A percentile compares a stretch with the other conserved stretches of the same genome.
Evolutionary conservation across 192 early-diverging fungal species (phyloP).

Genomic region (Backusella tarrabulga): DNA sequence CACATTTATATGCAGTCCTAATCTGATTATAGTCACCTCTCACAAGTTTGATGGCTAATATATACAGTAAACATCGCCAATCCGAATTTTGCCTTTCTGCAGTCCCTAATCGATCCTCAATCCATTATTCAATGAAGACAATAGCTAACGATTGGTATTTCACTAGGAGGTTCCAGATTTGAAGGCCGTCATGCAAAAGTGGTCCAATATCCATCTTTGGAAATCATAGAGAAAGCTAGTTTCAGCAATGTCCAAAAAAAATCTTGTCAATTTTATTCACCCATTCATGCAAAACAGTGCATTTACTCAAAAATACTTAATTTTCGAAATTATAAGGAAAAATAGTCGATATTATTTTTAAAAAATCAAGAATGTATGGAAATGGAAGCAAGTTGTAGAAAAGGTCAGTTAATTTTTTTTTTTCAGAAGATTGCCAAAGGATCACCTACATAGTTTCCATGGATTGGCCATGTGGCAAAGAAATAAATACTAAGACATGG

Average conservation of each 20-base stretch:
- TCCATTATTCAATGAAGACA: background rate
- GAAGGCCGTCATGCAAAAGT: background rate
- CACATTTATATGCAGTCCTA: background rate
- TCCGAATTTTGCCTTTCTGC: background rate
- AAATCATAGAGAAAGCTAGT: background rate
- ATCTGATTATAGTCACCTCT: background rate
- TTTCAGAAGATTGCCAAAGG: background rate
- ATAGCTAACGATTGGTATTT: background rate
- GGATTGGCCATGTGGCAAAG: background rate
- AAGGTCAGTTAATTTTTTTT: background rate
- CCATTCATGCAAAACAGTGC: background rate
- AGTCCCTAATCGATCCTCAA: background rate
- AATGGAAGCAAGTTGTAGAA: background rate
- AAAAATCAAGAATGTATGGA: background rate
- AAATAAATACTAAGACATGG: background rate
- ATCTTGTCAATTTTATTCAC: background rate
- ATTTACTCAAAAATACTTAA: background rate
- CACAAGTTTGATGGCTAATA: background rate
- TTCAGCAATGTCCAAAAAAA: background rate
- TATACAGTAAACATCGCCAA: background rate
- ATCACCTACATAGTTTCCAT: background rate
- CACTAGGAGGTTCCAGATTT: background rate
- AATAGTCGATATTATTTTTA: background rate
- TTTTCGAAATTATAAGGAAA: background rate
- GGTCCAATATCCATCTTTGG: background rate